phyloP scores from a whole-genome alignment of 2,329 filamentous ascomycete genomes.

The Zasmidium angulare region DNA sequence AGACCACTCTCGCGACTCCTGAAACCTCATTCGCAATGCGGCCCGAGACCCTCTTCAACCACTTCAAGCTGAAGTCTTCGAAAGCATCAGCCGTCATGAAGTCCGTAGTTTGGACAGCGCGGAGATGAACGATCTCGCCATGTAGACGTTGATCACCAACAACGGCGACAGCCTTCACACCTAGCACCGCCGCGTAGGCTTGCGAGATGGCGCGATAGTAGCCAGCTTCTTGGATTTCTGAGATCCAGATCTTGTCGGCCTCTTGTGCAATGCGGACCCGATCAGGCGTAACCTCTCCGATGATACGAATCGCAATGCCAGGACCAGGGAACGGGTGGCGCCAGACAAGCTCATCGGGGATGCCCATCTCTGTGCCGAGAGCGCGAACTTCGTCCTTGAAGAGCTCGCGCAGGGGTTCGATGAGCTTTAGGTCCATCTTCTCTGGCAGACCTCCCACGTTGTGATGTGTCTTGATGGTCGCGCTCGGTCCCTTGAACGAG shows the following conservation, averaged over 20 bases:
- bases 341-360: constrained; percentile 73
- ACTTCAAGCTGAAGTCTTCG: constrained; percentile 59
- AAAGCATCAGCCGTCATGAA: constrained; percentile 77
- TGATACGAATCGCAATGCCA: constrained; percentile 73
- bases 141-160: constrained; percentile 70
- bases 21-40: constrained; percentile 75
- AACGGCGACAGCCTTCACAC: constrained; percentile 65
- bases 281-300: constrained; percentile 81
- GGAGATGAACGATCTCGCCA: constrained; percentile 60
- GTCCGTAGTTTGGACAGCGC: constrained; percentile 63
- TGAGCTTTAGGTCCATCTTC: constrained; percentile 65
- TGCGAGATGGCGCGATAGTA: constrained; percentile 71
- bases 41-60: constrained; percentile 64
- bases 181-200: constrained; percentile 68
- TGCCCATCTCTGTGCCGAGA: constrained; percentile 68
- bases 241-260: constrained; percentile 76
- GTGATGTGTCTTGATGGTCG: constrained; percentile 74
- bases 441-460: constrained; percentile 69
- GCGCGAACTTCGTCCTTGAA: constrained; percentile 82
- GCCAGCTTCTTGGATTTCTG: constrained; percentile 69
- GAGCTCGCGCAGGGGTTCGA: constrained; percentile 75
- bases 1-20: constrained; percentile 69
- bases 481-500: constrained; percentile 69
- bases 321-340: constrained; percentile 76
- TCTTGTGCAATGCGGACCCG: constrained; percentile 76